Conservation (phyloP, 768 basidiomycete genomes). For the Leccinum broughii region DNA sequence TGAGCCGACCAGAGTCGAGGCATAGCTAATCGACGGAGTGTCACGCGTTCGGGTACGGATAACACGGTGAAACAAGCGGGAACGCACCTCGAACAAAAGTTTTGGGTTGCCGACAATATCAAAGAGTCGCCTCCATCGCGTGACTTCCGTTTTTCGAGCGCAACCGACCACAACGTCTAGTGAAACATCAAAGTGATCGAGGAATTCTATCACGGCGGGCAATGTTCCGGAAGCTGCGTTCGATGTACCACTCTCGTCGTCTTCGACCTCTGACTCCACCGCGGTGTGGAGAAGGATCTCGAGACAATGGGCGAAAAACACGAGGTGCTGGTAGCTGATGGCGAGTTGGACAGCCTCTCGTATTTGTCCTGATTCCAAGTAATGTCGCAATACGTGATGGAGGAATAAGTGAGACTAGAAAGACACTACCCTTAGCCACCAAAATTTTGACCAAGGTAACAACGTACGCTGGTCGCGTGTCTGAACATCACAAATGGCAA, state of each 20-base stretch:
- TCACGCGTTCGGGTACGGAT: background rate
- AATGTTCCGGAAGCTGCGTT: constrained; percentile 44
- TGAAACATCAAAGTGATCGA: constrained; percentile 91
- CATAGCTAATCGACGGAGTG: constrained; percentile 62
- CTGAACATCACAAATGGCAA: constrained; percentile 91
- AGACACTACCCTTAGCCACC: constrained; percentile 1
- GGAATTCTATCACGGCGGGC: constrained; percentile 76
- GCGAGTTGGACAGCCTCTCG: constrained; percentile 86
- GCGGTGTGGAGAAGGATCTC: constrained; percentile 94
- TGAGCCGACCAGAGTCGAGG: constrained; percentile 66
- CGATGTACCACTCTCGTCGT: constrained; percentile 22
- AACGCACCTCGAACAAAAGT: constrained; percentile 80
- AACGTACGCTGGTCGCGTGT: constrained; percentile 82
- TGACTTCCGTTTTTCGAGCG: constrained; percentile 94
- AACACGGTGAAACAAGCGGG: background rate
- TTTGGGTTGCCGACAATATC: constrained; percentile 89
- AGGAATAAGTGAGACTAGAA: constrained; percentile 88
- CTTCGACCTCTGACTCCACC: constrained; percentile 75
- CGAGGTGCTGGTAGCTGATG: constrained; percentile 79
- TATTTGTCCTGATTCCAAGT: constrained; percentile 62
- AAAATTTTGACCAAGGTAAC: constrained; percentile 2
- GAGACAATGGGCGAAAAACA: constrained; percentile 91
- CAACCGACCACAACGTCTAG: constrained; percentile 95
- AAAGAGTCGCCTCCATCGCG: constrained; percentile 87
- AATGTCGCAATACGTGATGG: constrained; percentile 84